Evolutionary conservation across 371 early-diverging fungal genomes (phyloP).

Genomic region (Mortierella polycephala): DNA sequence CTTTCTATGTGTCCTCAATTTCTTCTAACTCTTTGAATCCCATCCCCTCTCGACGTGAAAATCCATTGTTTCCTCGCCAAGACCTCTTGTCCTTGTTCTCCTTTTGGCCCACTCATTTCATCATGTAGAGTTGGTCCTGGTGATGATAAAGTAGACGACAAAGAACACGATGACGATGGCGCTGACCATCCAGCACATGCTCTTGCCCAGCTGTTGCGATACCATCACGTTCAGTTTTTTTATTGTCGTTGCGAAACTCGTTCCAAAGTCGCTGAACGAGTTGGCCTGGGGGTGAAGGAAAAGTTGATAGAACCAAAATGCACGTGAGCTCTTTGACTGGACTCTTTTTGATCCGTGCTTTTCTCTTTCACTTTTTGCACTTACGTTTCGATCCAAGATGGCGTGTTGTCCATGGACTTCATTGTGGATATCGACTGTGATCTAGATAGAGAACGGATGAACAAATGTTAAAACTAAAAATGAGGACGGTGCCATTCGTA

Average conservation of each 20-base stretch:
- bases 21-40: neutral
- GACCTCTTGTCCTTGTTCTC: neutral
- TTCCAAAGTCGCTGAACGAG: constrained; percentile 40
- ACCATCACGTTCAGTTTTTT: constrained; percentile 52
- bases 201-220: constrained; percentile 43
- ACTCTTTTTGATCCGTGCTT: neutral
- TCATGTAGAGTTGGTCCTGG: constrained; percentile 39
- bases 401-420: constrained; percentile 53
- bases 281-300: constrained; percentile 15
- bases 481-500: too few relatives aligned
- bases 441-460: constrained; percentile 9
- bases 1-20: too few relatives aligned
- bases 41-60: neutral
- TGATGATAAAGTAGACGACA: constrained; percentile 47
- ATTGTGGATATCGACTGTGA: constrained; percentile 51
- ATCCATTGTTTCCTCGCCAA: too few relatives aligned
- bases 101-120: neutral
- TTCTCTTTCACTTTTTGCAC: neutral
- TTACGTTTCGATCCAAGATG: constrained; percentile 51
- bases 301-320: neutral
- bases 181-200: constrained; percentile 55
- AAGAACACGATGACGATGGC: constrained; percentile 51
- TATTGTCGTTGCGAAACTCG: constrained; percentile 39
- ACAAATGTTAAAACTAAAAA: neutral
- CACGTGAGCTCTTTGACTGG: neutral